These are phyloP conservation scores for Candida maltosa DNA, from an alignment of 805 yeast species.

Conservation along the genomic window DNA sequence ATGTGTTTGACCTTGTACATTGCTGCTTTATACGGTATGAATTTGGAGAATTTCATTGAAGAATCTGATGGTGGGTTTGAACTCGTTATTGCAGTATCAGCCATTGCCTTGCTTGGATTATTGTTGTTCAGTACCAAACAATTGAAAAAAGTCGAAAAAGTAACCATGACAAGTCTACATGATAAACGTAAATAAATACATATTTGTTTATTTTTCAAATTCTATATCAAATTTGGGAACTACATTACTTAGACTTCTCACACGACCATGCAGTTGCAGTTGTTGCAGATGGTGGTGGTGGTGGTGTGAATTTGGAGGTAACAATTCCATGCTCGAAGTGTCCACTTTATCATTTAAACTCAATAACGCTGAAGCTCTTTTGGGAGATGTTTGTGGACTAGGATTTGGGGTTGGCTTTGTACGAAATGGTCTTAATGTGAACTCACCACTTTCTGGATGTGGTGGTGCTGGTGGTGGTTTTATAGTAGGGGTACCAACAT, in stretches of 20 bases:
- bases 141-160: constrained; percentile 63
- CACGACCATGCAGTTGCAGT: too few species aligned
- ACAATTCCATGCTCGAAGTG: too few species aligned
- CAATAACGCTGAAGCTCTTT: constrained; percentile 3
- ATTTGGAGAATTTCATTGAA: constrained; percentile 87
- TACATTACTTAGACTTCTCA: too few species aligned
- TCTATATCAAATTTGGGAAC: constrained; percentile 25
- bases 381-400: constrained; percentile 37
- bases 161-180: constrained; percentile 57
- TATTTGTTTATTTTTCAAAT: constrained; percentile 18
- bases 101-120: constrained; percentile 41
- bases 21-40: constrained; percentile 94
- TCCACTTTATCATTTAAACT: too few species aligned
- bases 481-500: too few species aligned
- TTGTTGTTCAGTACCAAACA: constrained; percentile 54
- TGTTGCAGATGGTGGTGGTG: constrained; percentile 5
- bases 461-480: background rate
- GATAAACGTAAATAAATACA: too few species aligned
- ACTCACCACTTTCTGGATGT: constrained; percentile 17
- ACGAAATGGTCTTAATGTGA: constrained; percentile 39
- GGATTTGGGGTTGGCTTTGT: constrained; percentile 39
- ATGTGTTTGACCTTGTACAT: constrained; percentile 76
- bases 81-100: constrained; percentile 37
- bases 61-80: constrained; percentile 72
- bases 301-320: constrained; percentile 3